phyloP scores from a whole-genome alignment of 805 yeast species.

The Pichia ethanolica region DNA sequence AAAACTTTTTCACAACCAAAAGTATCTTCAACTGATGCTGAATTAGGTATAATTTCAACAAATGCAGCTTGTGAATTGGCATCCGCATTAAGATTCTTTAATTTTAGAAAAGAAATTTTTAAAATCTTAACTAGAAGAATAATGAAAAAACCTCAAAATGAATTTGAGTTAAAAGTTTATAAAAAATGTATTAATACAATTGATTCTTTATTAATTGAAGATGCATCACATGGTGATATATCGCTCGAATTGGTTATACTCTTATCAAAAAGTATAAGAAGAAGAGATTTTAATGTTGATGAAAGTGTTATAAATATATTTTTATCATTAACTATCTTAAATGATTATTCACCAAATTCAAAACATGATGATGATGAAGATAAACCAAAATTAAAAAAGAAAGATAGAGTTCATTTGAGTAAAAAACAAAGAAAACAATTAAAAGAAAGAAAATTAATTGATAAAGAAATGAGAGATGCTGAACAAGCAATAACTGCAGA shows the following conservation, averaged over 20 bases:
- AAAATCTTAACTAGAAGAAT: slow-evolving; percentile 60
- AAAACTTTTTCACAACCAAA: slow-evolving; percentile 27
- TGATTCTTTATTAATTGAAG: slow-evolving; percentile 67
- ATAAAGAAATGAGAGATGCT: slow-evolving; percentile 81
- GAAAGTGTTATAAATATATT: slow-evolving; percentile 73
- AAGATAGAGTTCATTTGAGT: slow-evolving; percentile 86
- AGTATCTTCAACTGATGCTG: slow-evolving; percentile 29
- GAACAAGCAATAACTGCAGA: slow-evolving; percentile 83
- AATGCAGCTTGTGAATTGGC: slow-evolving; percentile 76
- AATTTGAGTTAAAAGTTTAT: slow-evolving; percentile 44
- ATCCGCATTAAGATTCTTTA: slow-evolving; percentile 66
- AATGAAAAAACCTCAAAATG: slow-evolving; percentile 46
- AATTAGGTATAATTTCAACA: slow-evolving; percentile 51
- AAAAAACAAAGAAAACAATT: slow-evolving; percentile 83
- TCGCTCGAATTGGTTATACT: slow-evolving; percentile 67
- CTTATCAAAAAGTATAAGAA: slow-evolving; percentile 60
- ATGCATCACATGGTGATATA: slow-evolving; percentile 69
- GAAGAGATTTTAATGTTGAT: slow-evolving; percentile 72
- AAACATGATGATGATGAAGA: slow-evolving; percentile 33
- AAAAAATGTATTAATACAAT: slow-evolving; percentile 54
- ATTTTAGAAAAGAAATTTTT: slow-evolving; percentile 70
- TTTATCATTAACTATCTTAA: slow-evolving; percentile 56
- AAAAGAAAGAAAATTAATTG: slow-evolving; percentile 80
- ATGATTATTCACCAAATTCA: slow-evolving; percentile 65
- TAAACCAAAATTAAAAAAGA: slow-evolving; percentile 57